Evolutionary conservation across 75 land plant species (phyloP).

Genomic region (Picea glauca): DNA sequence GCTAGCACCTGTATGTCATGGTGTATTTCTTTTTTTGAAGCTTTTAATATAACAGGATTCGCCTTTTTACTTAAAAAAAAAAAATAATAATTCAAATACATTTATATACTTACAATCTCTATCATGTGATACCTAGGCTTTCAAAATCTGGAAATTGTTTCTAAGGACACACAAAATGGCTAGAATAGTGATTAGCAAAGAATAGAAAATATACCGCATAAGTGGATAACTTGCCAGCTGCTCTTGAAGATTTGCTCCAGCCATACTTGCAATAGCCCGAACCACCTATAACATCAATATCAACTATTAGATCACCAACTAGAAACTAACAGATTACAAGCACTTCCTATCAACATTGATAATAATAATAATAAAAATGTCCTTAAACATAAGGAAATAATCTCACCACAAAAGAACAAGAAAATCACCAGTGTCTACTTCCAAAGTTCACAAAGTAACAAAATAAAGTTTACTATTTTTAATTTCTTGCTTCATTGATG

Average conservation of each 20-base stretch:
- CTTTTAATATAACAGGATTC: no score
- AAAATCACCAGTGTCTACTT: no score
- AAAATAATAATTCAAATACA: neutral
- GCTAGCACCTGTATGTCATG: no score
- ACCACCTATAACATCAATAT: slow-evolving; percentile 53
- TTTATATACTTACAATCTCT: neutral
- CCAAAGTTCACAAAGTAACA: neutral
- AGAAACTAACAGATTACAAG: neutral
- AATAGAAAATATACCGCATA: slow-evolving; percentile 54
- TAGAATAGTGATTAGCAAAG: neutral
- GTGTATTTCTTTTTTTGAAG: no score
- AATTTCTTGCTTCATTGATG: no score
- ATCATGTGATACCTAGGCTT: neutral
- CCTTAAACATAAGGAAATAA: neutral
- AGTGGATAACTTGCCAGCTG: slow-evolving; percentile 69
- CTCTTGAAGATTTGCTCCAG: slow-evolving; percentile 60
- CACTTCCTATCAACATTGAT: neutral
- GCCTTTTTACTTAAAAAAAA: no score
- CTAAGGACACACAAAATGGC: neutral
- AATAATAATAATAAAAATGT: neutral
- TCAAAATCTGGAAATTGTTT: neutral
- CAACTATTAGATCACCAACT: neutral
- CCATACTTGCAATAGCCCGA: slow-evolving; percentile 97
- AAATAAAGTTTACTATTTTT: neutral
- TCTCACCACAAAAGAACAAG: neutral